Evolutionary conservation across 331 rosid genomes (phyloP).

Genomic region (Erythrophleum ivorense): DNA sequence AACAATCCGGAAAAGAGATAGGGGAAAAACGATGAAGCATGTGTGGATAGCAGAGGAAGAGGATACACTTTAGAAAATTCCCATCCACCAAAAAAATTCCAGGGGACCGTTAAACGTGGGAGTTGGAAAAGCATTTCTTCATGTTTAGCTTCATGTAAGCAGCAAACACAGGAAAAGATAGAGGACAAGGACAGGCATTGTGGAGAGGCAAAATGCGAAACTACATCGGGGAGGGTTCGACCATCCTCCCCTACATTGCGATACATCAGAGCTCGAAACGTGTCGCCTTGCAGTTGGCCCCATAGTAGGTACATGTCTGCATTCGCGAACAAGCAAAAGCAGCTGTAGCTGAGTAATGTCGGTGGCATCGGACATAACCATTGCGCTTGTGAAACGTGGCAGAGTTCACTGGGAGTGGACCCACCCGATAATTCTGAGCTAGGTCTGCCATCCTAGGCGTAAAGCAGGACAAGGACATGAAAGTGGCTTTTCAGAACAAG

Average conservation of each 20-base stretch:
- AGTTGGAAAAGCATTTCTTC: neutral
- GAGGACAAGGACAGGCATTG: neutral
- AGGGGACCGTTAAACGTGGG: conserved; percentile 26
- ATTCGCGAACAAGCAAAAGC: neutral
- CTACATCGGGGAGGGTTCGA: neutral
- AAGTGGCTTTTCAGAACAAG: neutral
- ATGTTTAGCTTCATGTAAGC: neutral
- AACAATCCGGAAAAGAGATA: neutral
- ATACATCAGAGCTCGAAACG: conserved; percentile 5
- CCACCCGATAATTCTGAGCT: neutral
- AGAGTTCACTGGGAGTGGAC: conserved; percentile 3
- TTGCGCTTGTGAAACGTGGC: conserved; percentile 38
- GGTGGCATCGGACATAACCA: conserved; percentile 16
- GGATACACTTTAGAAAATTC: neutral
- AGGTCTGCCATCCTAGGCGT: conserved; percentile 28
- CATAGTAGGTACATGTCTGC: neutral
- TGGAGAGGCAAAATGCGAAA: too few species aligned
- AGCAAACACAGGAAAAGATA: neutral
- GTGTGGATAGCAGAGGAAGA: neutral
- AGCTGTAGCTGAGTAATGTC: neutral
- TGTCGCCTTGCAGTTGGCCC: conserved; percentile 33
- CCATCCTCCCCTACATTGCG: neutral
- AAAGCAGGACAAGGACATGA: conserved; percentile 27
- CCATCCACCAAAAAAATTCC: neutral
- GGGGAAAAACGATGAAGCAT: neutral